A percentile compares a stretch with the other conserved stretches of the same genome.
Conservation (phyloP, 2,329 filamentous ascomycete species). For the Xylariaceae sp. region DNA sequence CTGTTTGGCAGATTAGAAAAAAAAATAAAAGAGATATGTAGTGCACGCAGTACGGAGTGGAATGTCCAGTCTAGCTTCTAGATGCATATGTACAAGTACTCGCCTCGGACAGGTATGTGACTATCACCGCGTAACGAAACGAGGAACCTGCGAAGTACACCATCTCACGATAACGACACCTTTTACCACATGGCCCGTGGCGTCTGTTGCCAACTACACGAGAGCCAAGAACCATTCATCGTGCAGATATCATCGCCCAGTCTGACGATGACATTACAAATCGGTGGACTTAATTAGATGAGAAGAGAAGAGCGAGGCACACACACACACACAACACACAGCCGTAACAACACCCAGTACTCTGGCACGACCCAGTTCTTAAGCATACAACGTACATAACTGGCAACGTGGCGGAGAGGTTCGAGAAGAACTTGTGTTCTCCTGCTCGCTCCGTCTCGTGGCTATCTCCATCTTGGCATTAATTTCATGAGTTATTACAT, state of each 20-base stretch:
- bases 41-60: neutral
- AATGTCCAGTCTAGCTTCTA: neutral
- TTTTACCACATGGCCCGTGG: neutral
- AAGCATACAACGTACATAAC: neutral
- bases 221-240: neutral
- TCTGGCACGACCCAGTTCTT: constrained; percentile 11
- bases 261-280: neutral
- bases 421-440: neutral
- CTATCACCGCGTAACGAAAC: neutral
- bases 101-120: neutral
- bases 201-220: neutral
- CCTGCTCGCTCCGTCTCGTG: neutral
- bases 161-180: neutral
- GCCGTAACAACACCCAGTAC: constrained; percentile 13
- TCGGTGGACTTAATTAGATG: neutral
- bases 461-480: constrained; percentile 3
- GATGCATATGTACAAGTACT: neutral
- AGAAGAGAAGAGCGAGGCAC: constrained; percentile 3
- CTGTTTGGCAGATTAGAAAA: neutral
- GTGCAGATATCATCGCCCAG: neutral
- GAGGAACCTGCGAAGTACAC: neutral
- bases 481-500: constrained; percentile 5
- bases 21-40: neutral
- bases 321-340: neutral
- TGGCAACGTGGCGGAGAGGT: neutral